phyloP scores from a whole-genome alignment of 164 flowering plant genomes.

The Vitis amurensis region DNA sequence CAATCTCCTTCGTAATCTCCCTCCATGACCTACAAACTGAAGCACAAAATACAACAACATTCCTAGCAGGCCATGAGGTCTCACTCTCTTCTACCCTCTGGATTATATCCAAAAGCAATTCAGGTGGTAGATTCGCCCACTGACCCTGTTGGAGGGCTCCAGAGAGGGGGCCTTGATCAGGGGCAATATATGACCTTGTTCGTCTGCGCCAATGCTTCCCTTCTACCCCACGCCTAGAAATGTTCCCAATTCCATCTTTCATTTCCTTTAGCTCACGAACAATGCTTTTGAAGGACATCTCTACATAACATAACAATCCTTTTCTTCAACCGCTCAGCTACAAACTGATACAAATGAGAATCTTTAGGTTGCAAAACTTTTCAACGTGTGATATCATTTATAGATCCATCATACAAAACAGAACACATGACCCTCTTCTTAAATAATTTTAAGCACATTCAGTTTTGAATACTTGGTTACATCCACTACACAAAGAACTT shows the following conservation, averaged over 20 bases:
- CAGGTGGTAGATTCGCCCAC: constrained; percentile 78
- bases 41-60: constrained; percentile 60
- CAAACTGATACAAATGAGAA: neutral
- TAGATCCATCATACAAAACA: too few relatives aligned
- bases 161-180: constrained; percentile 36
- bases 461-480: too few relatives aligned
- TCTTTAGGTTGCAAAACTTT: neutral
- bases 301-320: constrained; percentile 2
- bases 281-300: constrained; percentile 71
- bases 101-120: constrained; percentile 65
- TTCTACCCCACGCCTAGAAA: constrained; percentile 51
- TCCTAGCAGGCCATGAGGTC: constrained; percentile 71
- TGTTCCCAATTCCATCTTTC: constrained; percentile 66
- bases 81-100: constrained; percentile 72
- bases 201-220: constrained; percentile 48
- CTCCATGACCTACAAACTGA: constrained; percentile 81
- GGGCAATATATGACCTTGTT: constrained; percentile 49
- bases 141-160: constrained; percentile 44
- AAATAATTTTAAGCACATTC: too few relatives aligned
- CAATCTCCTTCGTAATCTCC: constrained; percentile 61
- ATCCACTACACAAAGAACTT: too few relatives aligned
- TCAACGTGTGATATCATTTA: neutral
- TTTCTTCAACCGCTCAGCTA: constrained; percentile 9
- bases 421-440: too few relatives aligned
- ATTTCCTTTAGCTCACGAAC: constrained; percentile 71